Evolutionary conservation across 441 rosid genomes (phyloP).

Genomic region (Euphorbia celastroides): DNA sequence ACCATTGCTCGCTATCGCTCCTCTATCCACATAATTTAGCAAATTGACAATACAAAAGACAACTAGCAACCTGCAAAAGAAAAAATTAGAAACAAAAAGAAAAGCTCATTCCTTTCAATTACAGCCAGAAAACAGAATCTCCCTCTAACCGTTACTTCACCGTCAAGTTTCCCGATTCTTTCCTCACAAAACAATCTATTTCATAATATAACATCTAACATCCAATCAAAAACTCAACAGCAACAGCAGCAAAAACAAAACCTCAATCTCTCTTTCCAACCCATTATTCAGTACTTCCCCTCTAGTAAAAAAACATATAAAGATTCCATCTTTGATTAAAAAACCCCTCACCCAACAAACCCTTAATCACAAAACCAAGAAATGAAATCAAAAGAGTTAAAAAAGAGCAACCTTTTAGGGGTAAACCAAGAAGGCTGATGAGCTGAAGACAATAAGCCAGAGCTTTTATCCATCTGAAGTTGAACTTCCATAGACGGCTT

Average conservation of each 20-base stretch:
- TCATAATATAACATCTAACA: too few relatives aligned
- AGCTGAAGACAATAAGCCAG: neutral
- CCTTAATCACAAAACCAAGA: constrained; percentile 14
- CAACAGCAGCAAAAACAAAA: neutral
- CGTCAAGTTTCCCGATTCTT: neutral
- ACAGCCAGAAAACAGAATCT: neutral
- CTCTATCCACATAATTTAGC: constrained; percentile 86
- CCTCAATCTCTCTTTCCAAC: neutral
- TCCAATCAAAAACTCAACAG: too few relatives aligned
- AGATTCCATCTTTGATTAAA: neutral
- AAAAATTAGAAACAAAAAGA: neutral
- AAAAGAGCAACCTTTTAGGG: constrained; percentile 44
- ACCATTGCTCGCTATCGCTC: constrained; percentile 95
- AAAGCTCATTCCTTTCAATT: neutral
- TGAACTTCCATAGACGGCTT: neutral
- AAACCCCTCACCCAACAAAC: neutral
- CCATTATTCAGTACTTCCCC: neutral
- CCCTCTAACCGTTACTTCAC: neutral
- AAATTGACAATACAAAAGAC: constrained; percentile 82
- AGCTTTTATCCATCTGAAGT: neutral
- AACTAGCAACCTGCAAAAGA: constrained; percentile 57
- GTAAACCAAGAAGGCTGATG: constrained; percentile 71
- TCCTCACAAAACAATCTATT: too few relatives aligned
- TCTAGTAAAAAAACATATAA: neutral
- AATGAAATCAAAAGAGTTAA: neutral